phyloP scores from a whole-genome alignment of 768 basidiomycete species.

The Russula earlei region DNA sequence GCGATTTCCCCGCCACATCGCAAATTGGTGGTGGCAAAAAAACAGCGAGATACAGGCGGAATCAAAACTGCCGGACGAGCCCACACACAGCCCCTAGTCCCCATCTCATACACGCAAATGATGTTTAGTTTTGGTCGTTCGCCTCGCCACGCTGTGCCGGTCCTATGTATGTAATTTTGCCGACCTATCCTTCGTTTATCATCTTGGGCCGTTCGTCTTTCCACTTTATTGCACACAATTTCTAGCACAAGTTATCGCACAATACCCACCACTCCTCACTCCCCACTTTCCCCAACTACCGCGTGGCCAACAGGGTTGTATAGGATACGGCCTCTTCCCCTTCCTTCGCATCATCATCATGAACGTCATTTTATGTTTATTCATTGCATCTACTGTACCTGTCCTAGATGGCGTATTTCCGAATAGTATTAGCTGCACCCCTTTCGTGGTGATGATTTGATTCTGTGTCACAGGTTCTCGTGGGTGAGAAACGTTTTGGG shows the following conservation, averaged over 20 bases:
- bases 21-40: background rate
- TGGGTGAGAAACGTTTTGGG: background rate
- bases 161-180: conserved; percentile 1
- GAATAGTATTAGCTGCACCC: conserved; percentile 7
- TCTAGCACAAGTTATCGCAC: conserved; percentile 1
- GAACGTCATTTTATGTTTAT: conserved; percentile 17
- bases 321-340: background rate
- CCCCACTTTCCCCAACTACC: background rate
- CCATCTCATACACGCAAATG: background rate
- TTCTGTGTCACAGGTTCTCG: background rate
- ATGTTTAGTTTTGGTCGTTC: background rate
- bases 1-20: background rate
- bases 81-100: background rate
- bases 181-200: background rate
- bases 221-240: background rate
- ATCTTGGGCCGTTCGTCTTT: background rate
- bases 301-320: background rate
- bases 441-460: background rate
- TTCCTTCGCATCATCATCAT: background rate
- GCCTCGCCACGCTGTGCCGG: background rate
- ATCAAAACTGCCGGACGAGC: background rate
- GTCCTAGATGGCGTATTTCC: conserved; percentile 15
- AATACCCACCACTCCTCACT: background rate
- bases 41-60: background rate
- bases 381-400: conserved; percentile 11